Percentiles rank a stretch among this genome's conserved stretches.
phyloP scores from a whole-genome alignment of 1,284 basidiomycete genomes.

The Thelephora terrestris region DNA sequence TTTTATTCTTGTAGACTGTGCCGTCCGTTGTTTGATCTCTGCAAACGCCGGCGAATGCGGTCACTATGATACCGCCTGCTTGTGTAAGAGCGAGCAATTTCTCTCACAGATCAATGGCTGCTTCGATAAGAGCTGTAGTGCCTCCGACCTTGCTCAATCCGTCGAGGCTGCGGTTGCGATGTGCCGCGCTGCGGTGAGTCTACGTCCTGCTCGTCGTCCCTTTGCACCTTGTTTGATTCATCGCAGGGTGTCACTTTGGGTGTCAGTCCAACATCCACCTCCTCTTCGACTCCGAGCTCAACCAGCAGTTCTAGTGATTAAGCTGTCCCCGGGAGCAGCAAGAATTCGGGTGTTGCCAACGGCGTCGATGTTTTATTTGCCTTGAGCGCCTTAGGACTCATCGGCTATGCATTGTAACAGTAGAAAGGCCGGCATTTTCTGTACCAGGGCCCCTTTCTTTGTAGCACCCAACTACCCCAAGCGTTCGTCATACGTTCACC shows the following conservation, averaged over 20 bases:
- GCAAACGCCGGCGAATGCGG: too few species aligned
- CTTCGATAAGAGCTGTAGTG: constrained; percentile 33
- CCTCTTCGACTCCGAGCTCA: constrained; percentile 9
- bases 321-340: constrained; percentile 7
- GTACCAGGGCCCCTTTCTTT: too few species aligned
- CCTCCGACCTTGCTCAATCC: constrained; percentile 36
- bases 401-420: constrained; percentile 28
- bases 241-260: constrained; percentile 44
- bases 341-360: constrained; percentile 22
- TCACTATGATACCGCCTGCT: constrained; percentile 22
- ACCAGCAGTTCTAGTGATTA: constrained; percentile 1
- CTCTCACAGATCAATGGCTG: constrained; percentile 35
- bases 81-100: constrained; percentile 40
- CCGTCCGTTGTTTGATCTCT: too few species aligned
- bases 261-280: too few species aligned
- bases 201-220: neutral
- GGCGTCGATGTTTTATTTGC: constrained; percentile 28
- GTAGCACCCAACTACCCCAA: too few species aligned
- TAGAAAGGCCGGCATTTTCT: too few species aligned
- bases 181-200: constrained; percentile 42
- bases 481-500: too few species aligned
- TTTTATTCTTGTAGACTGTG: too few species aligned
- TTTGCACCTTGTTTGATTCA: neutral
- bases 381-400: constrained; percentile 31
- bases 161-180: constrained; percentile 30